Base-by-base conservation (phyloP, 805 yeast species). In the Grigorovia humatica region DNA sequence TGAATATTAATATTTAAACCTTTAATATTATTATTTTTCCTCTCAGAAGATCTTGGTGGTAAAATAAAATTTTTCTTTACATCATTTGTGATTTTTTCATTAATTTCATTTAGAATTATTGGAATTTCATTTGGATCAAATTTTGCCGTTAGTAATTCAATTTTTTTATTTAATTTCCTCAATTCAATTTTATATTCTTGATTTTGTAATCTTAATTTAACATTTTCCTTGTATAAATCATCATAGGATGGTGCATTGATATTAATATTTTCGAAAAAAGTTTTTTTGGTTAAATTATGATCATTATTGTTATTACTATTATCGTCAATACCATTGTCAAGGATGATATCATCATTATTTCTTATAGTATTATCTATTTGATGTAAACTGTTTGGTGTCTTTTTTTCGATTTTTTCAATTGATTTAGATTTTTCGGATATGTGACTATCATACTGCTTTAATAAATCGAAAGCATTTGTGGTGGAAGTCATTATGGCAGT, bases 1-100 rank as follows among this genome's bases (percentile, higher is more conserved):
- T 38, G 42, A 38, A 38, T 38, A 38, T 38, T n/a, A 7, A 38
- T 38, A 2, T n/a, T 47, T 43, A 56, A 41, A 46, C 60, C 58
- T 27, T 62, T 63, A 9, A 55, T 48, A 8, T 38, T 38, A 32
- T 60, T 56, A 19, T 50, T 56, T 43, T 54, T 55, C 49, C 75
- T 67, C 32, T 71, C 71, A 0, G 70, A 69, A 0, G 76, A 72
- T 51, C 76, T 62, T 35, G 74, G 71, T 9, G 76, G 76, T 17
- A 66, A 58, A 5, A 53, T 57, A 6, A 65, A 43, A 23, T 48
- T 54, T 44, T 51, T 57, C 48, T 49, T 47, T 18, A 40, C 23
- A 29, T 9, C 44, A 12, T 51, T 48, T 2, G 42, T 20, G 1
- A 51, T 19, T 5, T 42, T 40, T 19, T 17, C 9, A 12, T 46